These are phyloP conservation scores for Hirsutella minnesotensis DNA, from an alignment of 2,329 filamentous ascomycete genomes.

Conservation along the genomic window DNA sequence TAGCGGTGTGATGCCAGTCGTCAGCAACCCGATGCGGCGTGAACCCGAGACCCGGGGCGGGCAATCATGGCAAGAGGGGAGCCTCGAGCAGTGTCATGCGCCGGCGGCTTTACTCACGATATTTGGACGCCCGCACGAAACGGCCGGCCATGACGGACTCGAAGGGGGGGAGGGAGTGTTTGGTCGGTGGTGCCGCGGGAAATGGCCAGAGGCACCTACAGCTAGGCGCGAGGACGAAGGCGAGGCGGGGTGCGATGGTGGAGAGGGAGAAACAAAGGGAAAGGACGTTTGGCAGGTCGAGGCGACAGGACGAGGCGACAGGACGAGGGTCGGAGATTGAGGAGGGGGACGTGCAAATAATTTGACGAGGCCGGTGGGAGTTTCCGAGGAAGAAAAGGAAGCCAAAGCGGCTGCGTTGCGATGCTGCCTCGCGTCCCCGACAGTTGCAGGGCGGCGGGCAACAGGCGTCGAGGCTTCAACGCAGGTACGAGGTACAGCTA, in stretches of 20 bases:
- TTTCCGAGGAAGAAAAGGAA: not conserved
- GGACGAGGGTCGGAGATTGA: slow-evolving; percentile 9
- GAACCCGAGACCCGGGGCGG: not conserved
- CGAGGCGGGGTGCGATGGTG: too few species aligned
- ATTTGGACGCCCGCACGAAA: slow-evolving; percentile 58
- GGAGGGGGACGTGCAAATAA: not conserved
- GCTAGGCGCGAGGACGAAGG: not conserved
- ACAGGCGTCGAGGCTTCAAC: not conserved
- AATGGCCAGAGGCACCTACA: too few species aligned
- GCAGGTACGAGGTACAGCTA: not conserved
- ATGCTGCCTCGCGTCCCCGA: slow-evolving; percentile 2
- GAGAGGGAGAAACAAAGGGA: slow-evolving; percentile 9
- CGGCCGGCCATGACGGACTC: slow-evolving; percentile 42
- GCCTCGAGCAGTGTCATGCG: too few species aligned
- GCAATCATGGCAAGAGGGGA: not conserved
- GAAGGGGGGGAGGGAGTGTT: slow-evolving; percentile 2
- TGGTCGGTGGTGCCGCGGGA: slow-evolving; percentile 4
- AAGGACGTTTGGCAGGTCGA: too few species aligned
- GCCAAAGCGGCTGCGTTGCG: not conserved
- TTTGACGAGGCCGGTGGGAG: not conserved
- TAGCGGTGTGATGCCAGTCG: too few species aligned
- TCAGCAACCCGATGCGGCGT: too few species aligned
- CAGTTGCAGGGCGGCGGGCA: not conserved
- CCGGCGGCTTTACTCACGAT: slow-evolving; percentile 36
- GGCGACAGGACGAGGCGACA: not conserved